Percentiles rank a stretch among this genome's conserved stretches.
These are phyloP conservation scores for Boletus edulis DNA, from an alignment of 768 basidiomycete genomes.

Conservation along the genomic window DNA sequence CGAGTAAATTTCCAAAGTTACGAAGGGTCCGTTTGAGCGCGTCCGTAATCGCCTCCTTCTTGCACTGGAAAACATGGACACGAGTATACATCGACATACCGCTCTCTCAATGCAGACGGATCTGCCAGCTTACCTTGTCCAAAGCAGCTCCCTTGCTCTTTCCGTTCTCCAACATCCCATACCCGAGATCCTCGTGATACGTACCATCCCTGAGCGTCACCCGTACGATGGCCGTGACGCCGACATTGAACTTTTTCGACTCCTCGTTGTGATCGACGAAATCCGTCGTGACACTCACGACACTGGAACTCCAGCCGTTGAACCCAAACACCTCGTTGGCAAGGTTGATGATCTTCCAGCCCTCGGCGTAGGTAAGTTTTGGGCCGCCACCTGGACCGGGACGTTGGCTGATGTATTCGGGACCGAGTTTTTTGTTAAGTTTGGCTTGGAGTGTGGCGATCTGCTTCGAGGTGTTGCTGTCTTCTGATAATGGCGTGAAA, in stretches of 20 bases:
- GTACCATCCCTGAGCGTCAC: slow-evolving; percentile 87
- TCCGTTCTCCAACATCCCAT: slow-evolving; percentile 81
- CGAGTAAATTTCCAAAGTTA: slow-evolving; percentile 91
- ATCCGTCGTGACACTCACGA: slow-evolving; percentile 73
- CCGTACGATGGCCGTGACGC: slow-evolving; percentile 81
- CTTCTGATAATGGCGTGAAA: slow-evolving; percentile 44
- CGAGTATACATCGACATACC: slow-evolving; percentile 1
- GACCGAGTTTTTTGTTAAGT: slow-evolving; percentile 85
- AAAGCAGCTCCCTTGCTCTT: slow-evolving; percentile 83
- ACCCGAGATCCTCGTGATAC: slow-evolving; percentile 93
- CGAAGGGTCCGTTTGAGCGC: slow-evolving; percentile 87
- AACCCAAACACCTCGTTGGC: slow-evolving; percentile 99
- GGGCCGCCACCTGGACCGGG: slow-evolving; percentile 84
- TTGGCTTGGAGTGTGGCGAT: slow-evolving; percentile 77
- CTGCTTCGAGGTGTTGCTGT: slow-evolving; percentile 50
- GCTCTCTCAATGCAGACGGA: not conserved
- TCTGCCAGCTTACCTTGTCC: slow-evolving; percentile 73
- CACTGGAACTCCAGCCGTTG: slow-evolving; percentile 89
- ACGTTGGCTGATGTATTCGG: slow-evolving; percentile 88
- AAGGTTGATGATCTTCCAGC: slow-evolving; percentile 97
- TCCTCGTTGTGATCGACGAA: slow-evolving; percentile 77
- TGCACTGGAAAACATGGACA: slow-evolving; percentile 56
- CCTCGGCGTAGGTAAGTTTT: slow-evolving; percentile 93
- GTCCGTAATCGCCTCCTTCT: slow-evolving; percentile 98
- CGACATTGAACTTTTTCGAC: slow-evolving; percentile 61